Evolutionary conservation across 73 alveolate species (phyloP).

Genomic region (Stentor roeselii): DNA sequence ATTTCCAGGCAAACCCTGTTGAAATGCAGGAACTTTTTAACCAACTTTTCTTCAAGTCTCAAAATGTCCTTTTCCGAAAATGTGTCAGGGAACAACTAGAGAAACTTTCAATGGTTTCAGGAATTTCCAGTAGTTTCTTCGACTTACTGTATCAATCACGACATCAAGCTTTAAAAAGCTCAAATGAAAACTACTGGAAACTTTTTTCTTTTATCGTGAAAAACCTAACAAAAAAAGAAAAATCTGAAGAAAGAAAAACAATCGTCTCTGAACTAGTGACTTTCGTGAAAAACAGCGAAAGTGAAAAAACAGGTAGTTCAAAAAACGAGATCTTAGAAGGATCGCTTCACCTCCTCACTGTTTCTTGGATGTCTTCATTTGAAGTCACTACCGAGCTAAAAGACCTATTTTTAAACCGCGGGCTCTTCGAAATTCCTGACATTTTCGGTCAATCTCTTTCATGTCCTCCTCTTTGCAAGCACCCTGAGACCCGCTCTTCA

Average conservation of each 20-base stretch:
- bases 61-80: background rate
- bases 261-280: constrained; percentile 23
- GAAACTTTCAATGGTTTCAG: background rate
- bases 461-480: background rate
- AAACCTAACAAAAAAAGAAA: background rate
- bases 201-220: constrained; percentile 14
- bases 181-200: background rate
- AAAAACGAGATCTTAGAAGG: constrained; percentile 45
- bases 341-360: constrained; percentile 32
- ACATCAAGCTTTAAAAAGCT: background rate
- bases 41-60: background rate
- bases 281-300: constrained; percentile 27
- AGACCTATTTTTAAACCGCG: constrained; percentile 28
- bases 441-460: constrained; percentile 20
- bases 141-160: background rate
- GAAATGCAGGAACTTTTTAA: background rate
- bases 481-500: background rate
- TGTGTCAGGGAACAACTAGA: background rate
- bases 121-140: background rate
- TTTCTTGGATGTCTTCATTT: constrained; percentile 33
- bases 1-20: background rate
- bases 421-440: constrained; percentile 61
- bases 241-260: background rate
- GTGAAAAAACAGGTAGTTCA: constrained; percentile 39
- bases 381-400: constrained; percentile 21